Evolutionary conservation across 2,329 filamentous ascomycete species (phyloP).

Genomic region (Trichoderma oligosporum): DNA sequence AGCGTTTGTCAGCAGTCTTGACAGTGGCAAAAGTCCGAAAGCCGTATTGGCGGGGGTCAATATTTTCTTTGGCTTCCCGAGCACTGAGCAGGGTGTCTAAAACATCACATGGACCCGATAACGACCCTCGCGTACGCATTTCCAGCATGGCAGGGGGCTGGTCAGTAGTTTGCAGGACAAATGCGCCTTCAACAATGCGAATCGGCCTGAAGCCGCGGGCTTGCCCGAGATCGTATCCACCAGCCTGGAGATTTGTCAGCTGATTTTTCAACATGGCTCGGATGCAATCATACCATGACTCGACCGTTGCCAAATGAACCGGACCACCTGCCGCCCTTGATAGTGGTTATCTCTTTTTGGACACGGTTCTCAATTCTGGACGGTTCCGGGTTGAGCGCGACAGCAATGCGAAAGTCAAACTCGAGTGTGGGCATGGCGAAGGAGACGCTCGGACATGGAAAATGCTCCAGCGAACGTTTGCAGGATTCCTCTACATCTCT

Average conservation of each 20-base stretch:
- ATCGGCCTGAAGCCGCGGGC: constrained; percentile 40
- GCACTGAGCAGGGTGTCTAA: constrained; percentile 40
- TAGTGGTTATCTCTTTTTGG: constrained; percentile 48
- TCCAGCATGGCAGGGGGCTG: constrained; percentile 45
- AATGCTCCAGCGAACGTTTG: constrained; percentile 38
- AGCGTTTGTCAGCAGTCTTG: constrained; percentile 48
- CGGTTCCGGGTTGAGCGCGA: constrained; percentile 42
- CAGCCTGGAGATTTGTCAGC: constrained; percentile 33
- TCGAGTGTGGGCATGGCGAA: constrained; percentile 46
- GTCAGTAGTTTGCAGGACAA: constrained; percentile 47
- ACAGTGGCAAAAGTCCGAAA: constrained; percentile 49
- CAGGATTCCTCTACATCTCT: constrained; percentile 38
- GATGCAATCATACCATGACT: constrained; percentile 37
- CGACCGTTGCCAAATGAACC: constrained; percentile 48
- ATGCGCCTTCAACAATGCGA: constrained; percentile 46
- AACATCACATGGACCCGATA: constrained; percentile 44
- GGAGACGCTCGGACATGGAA: constrained; percentile 40
- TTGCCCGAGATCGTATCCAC: constrained; percentile 42
- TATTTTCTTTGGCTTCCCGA: constrained; percentile 34
- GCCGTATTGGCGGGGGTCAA: constrained; percentile 43
- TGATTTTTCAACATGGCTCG: background rate
- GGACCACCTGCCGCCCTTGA: constrained; percentile 45
- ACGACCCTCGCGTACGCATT: constrained; percentile 46
- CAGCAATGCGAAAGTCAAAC: constrained; percentile 50
- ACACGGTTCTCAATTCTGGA: constrained; percentile 43